Evolutionary conservation across 2,329 filamentous ascomycete species (phyloP), one percentile per base, ranked within the genome.

Genomic region (Alternaria sp.): DNA sequence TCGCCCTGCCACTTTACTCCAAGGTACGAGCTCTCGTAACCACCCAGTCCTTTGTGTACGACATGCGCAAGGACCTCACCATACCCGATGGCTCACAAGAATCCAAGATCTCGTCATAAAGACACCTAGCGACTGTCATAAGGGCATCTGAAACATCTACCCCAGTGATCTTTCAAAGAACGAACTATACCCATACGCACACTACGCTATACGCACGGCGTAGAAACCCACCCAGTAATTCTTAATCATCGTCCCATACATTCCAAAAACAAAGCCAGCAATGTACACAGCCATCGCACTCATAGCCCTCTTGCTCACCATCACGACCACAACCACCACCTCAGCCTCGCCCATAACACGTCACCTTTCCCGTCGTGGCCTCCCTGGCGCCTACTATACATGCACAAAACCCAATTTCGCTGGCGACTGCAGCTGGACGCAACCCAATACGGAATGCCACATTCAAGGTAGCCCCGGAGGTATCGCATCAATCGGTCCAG

Each of bases 341-440:
- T 57, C 47, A 28, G 36, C 26, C 39, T 59, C 44, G 32, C 51
- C 57, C 22, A 51, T 39, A 22, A 30, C 26, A 56, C 53, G 41
- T 12, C 63, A 30, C 16, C 55, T 74, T 18, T 63, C 67, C 18
- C 66, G 66, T 9, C 74, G 74, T 36, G 74, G 73, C n/a, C 74
- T 77, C 22, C 72, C 75, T 18, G 75, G 75, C 24, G 75, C 73
- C 22, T 72, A 76, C 20, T 78, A 77, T 63, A 70, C 71, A 12
- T 78, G 75, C 63, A 68, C 67, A 7, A 59, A 47, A 11, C 42
- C 59, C 28, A 69, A 76, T 41, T 78, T 77, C 51, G 49, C 59
- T 12, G 73, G 71, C 14, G 39, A 66, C 57, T 78, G 75, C 59
- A 67, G 63, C 49, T 78, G 75, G 75, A 67, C 62, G 2, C 43